A percentile compares a stretch with the other conserved stretches of the same genome.
These are phyloP conservation scores for Tuber microsphaerosporum DNA, from an alignment of 495 filamentous ascomycete genomes.

Conservation along the genomic window DNA sequence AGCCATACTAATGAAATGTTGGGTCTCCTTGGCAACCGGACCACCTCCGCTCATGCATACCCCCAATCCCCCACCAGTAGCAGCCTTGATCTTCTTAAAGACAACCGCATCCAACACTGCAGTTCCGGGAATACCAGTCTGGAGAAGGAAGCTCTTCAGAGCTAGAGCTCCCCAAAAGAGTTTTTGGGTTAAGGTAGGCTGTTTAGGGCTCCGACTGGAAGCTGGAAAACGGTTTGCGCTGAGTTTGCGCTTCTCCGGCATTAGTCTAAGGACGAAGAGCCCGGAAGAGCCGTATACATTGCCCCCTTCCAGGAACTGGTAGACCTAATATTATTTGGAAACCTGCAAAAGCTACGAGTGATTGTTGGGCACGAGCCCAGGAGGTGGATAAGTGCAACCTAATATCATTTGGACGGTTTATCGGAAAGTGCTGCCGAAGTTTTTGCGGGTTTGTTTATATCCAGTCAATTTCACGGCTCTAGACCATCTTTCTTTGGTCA, in stretches of 20 bases:
- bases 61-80: conserved; percentile 72
- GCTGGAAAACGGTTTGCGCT: conserved; percentile 93
- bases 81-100: conserved; percentile 87
- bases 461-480: conserved; percentile 94
- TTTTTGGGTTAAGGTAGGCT: conserved; percentile 63
- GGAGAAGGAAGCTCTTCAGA: conserved; percentile 73
- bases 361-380: conserved; percentile 80
- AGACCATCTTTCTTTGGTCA: conserved; percentile 82
- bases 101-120: conserved; percentile 64
- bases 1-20: conserved; percentile 79
- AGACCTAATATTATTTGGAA: conserved; percentile 80
- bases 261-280: conserved; percentile 63
- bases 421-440: conserved; percentile 81
- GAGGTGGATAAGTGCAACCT: too few relatives aligned
- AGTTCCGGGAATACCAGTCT: conserved; percentile 67
- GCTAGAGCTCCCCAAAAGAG: conserved; percentile 89
- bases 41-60: conserved; percentile 82
- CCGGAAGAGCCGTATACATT: conserved; percentile 82
- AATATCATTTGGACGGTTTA: conserved; percentile 84
- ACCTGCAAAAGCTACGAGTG: conserved; percentile 60
- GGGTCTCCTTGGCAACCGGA: conserved; percentile 77
- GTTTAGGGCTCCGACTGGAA: conserved; percentile 78
- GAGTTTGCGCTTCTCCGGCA: conserved; percentile 86
- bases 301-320: conserved; percentile 94
- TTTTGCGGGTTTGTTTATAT: conserved; percentile 82